phyloP scores from a whole-genome alignment of 495 filamentous ascomycete species.

The Cercophora samala region DNA sequence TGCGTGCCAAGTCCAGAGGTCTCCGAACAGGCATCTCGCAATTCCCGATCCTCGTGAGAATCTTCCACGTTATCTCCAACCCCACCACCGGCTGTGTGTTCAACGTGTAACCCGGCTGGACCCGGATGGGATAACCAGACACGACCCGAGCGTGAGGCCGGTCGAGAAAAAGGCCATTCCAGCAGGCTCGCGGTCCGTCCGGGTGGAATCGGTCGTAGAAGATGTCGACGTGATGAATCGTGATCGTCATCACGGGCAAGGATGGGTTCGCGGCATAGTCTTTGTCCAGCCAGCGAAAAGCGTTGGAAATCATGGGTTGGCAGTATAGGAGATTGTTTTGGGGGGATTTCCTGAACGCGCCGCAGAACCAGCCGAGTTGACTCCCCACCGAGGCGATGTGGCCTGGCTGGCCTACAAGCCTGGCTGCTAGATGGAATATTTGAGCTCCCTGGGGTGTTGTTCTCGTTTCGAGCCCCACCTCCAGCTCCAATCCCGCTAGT shows the following conservation, averaged over 20 bases:
- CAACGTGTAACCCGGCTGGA: background rate
- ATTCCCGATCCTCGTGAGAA: background rate
- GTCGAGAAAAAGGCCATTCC: background rate
- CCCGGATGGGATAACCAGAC: background rate
- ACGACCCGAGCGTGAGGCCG: background rate
- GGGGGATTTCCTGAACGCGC: background rate
- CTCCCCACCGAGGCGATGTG: background rate
- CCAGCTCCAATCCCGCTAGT: too few relatives aligned
- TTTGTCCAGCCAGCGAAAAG: too few relatives aligned
- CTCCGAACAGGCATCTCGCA: background rate
- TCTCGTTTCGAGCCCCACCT: too few relatives aligned
- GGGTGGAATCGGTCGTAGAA: background rate
- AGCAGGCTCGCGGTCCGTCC: background rate
- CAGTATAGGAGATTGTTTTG: background rate
- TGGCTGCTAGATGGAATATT: background rate
- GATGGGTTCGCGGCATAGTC: too few relatives aligned
- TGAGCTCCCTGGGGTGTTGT: background rate
- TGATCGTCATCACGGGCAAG: too few relatives aligned
- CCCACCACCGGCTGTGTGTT: background rate
- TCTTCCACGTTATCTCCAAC: background rate
- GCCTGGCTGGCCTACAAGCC: background rate
- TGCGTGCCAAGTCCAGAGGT: background rate
- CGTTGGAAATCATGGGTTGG: too few relatives aligned
- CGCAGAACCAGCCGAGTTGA: background rate
- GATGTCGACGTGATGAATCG: background rate